Evolutionary conservation across 176 grass and related monocot genomes (phyloP), one percentile per base, ranked within the genome.

Genomic region (Metroxylon sagu): DNA sequence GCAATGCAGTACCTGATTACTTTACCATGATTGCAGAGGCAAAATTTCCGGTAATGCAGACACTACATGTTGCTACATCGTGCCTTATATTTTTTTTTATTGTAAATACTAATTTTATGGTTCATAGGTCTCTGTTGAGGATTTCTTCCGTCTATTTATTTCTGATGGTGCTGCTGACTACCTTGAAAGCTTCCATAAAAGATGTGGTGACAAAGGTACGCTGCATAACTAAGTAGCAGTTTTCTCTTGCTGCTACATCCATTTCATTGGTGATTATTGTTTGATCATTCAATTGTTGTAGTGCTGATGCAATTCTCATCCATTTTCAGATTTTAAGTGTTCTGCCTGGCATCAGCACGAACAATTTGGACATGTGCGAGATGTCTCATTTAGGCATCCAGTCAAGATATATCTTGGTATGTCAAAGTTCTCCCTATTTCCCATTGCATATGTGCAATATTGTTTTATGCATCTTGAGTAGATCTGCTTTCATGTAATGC

Each of bases 401-500:
- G 85, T 98, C 67, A 98, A 93, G 85, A 75, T 93, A 60, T 93
- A 86, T 86, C 79, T 98, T 71, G 88, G 94, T 98, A 98, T 70
- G 67, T 10, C 17, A 67, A 43, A 54, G 14, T 71, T 39, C 15
- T 31, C 62, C 53, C 30, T 23, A 53, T 67, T 71, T 67, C n/a
- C 53, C 39, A 62, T 23, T 23, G 21, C 21, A 23, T 23, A 23
- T 29, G 19, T 29, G 16, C 14, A 6, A 17, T 8, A 57, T 26
- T 65, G 52, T 28, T 29, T 7, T 68, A 56, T 63, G 77, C 50
- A 77, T 23, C 75, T 78, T 61, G 19, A 35, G 59, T 60, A 59
- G 25, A 27, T 76, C 66, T 76, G 16, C 3, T 7, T 68, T 68
- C 4, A 23, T 21, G 58, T 73, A 65, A 30, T 61, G 76, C 17